These are phyloP conservation scores for Trypanosoma cruzi DNA, from an alignment of 208 protist species.

Conservation along the genomic window DNA sequence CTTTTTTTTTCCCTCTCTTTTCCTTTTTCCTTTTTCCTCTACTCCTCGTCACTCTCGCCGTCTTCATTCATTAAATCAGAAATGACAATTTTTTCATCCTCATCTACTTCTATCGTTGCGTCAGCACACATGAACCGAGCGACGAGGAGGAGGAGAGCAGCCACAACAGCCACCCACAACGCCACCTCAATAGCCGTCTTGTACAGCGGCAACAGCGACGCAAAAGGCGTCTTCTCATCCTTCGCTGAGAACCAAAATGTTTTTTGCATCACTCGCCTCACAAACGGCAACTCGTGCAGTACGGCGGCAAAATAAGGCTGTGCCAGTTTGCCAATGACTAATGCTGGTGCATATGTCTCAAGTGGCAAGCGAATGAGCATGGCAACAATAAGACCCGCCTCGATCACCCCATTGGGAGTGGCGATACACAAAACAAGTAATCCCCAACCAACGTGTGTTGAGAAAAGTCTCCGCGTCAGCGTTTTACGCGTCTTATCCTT, in stretches of 20 bases:
- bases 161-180: slow-evolving; percentile 26
- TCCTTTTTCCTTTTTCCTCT: too few species aligned
- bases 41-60: background rate
- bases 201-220: slow-evolving; percentile 39
- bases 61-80: background rate
- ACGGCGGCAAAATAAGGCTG: slow-evolving; percentile 58
- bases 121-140: slow-evolving; percentile 22
- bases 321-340: slow-evolving; percentile 54
- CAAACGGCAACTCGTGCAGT: slow-evolving; percentile 32
- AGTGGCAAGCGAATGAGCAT: slow-evolving; percentile 40
- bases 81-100: background rate
- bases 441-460: slow-evolving; percentile 34
- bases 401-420: slow-evolving; percentile 54
- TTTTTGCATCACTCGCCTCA: slow-evolving; percentile 12
- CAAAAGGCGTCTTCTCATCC: slow-evolving; percentile 10
- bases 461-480: too few species aligned
- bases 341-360: slow-evolving; percentile 51
- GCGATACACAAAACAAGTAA: slow-evolving; percentile 47
- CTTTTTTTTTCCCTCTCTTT: slow-evolving; percentile 15
- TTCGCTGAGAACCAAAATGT: background rate
- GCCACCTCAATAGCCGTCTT: slow-evolving; percentile 34
- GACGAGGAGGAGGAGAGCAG: slow-evolving; percentile 36
- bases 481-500: background rate
- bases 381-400: slow-evolving; percentile 47
- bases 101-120: background rate